Evolutionary conservation across 73 alveolate genomes (phyloP), one percentile per base, ranked within the genome.

Genomic region (Stentor coeruleus): DNA sequence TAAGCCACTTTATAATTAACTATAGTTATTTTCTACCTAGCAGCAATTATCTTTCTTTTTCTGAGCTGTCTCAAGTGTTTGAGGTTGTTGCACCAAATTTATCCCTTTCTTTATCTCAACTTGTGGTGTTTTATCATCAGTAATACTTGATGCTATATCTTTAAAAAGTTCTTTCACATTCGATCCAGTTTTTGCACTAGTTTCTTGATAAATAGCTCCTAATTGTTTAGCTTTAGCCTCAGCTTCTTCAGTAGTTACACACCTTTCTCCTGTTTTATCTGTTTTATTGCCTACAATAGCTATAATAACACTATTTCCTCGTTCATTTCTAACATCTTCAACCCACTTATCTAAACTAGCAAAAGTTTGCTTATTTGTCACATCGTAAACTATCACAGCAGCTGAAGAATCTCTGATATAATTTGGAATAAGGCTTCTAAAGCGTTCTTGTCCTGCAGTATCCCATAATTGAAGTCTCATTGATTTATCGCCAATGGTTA

Each of bases 201-300:
- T 86, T 42, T 89, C 95, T 4, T 49, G 36, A 35, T 79, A 86
- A 74, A 86, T 49, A 55, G 86, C 85, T 39, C 90, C 91, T 26
- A 86, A 38, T 74, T 86, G 36, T 35, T 40, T 35, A 3, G 92
- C 90, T n/a, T 85, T 40, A 15, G 83, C 55, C 36, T 35, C 72
- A 30, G 88, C 95, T 82, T 89, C 95, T 38, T 74, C 91, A 38
- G 74, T 39, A 57, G 90, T 40, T 14, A 89, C 92, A 59, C 83
- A 83, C 84, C 99, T 82, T 66, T 89, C 89, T 28, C 93, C 97
- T 0, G 79, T 85, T 15, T 85, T 40, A 77, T 94, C 99, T 2
- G 93, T 93, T 93, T 96, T 96, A 85, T 95, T 96, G 58, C 98
- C 99, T 6, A 96, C 95, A 3, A 96, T 89, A 3, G 91, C 94